Base-by-base conservation (phyloP, 768 basidiomycete genomes). In the Lepiota venenata region DNA sequence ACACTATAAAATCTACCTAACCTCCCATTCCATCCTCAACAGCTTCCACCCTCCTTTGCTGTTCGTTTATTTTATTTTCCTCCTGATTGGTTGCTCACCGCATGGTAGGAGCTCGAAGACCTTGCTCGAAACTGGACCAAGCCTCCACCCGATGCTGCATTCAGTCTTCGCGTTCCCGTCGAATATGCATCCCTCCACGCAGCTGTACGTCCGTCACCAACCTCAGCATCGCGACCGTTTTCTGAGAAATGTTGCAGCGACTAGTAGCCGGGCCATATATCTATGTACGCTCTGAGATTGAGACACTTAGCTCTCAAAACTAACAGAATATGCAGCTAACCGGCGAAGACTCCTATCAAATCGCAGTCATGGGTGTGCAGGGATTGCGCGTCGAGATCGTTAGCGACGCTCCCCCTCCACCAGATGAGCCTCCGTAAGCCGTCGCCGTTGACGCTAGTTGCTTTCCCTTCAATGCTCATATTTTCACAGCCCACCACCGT, bases 321-420 rank as follows among this genome's bases (percentile, higher is more conserved):
- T 58, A 39, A 67, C 50, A 43, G 58, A n/a, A 38, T 52, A 52
- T 40, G 16, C 59, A 92, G 90, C 74, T 93, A 54, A 89, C 87
- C 12, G 80, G 86, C 48, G 90, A 93, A 65, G 91, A 92, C 62
- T 92, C 91, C 6, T 93, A 84, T 66, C 88, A 92, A 73, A 92
- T 93, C 58, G 90, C 91, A n/a, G 81, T 82, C 53, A 84, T 87
- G 78, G 86, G 87, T 51, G 83, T 90, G 10, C 85, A 88, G 65
- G 90, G 88, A 50, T 77, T 91, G 56, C 80, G 90, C 38, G 89
- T 93, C 47, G 91, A 93, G 69, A 91, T 93, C 52, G 87, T 91
- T 46, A 84, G 84, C 47, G 91, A 93, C 70, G 87, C 80, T 5
- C 90, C 91, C 6, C 91, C 91, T 3, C 91, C 90, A 12, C 86